phyloP scores from a whole-genome alignment of 73 alveolate genomes.

The Tetrahymena thermophila region DNA sequence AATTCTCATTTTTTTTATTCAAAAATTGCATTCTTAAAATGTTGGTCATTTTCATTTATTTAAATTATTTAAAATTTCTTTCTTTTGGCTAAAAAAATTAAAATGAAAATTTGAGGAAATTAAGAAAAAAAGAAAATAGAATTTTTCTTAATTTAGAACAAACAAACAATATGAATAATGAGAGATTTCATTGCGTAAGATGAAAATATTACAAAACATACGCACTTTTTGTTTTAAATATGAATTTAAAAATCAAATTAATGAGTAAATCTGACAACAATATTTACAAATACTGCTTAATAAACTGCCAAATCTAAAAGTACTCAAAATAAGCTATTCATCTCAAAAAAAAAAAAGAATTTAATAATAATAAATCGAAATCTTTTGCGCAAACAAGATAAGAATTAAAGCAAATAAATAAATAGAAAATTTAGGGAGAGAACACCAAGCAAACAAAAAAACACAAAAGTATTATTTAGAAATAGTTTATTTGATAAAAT shows the following conservation, averaged over 20 bases:
- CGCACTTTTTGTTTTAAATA: not conserved
- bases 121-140: not conserved
- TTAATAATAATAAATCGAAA: no score
- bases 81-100: no score
- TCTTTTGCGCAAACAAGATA: not conserved
- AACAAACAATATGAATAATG: not conserved
- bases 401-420: not conserved
- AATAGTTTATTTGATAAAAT: not conserved
- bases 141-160: not conserved
- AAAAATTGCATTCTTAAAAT: no score
- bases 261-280: not conserved
- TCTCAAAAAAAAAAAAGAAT: no score
- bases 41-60: no score
- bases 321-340: not conserved
- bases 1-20: not conserved
- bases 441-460: no score
- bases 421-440: not conserved
- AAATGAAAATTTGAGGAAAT: not conserved
- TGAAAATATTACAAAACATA: not conserved
- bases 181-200: not conserved
- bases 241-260: not conserved
- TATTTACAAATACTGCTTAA: not conserved
- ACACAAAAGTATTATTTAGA: not conserved
- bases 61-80: no score
- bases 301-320: not conserved